phyloP scores from a whole-genome alignment of 352 stramenopile species.

The Phytophthora meadii region DNA sequence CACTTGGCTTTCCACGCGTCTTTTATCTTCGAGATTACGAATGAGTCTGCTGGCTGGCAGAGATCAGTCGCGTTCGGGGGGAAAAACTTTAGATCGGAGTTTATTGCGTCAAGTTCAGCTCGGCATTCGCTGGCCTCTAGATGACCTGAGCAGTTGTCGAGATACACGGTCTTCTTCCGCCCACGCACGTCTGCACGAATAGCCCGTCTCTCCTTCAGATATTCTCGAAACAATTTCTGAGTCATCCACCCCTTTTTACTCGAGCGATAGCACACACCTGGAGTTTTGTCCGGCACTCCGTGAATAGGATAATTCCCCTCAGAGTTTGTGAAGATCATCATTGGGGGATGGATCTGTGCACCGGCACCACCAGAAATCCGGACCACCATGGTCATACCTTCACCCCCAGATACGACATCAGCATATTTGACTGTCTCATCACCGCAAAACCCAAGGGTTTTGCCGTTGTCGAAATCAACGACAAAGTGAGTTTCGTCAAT shows the following conservation, averaged over 20 bases:
- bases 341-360: background rate
- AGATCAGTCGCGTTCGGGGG: no score
- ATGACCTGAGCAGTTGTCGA: no score
- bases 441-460: background rate
- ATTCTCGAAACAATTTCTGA: conserved; percentile 1
- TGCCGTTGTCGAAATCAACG: background rate
- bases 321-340: conserved; percentile 7
- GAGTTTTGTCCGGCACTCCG: background rate
- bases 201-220: background rate
- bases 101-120: no score
- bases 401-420: background rate
- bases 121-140: no score
- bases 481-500: background rate
- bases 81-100: no score
- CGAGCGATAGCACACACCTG: conserved; percentile 4
- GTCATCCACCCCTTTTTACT: conserved; percentile 14
- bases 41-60: no score
- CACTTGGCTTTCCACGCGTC: no score
- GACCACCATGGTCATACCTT: background rate
- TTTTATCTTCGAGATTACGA: no score
- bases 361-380: background rate
- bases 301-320: conserved; percentile 7
- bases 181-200: background rate
- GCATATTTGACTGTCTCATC: background rate
- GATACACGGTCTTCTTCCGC: no score